Conservation (phyloP, 2,329 filamentous ascomycete species). For the Sphaerulina populicola region DNA sequence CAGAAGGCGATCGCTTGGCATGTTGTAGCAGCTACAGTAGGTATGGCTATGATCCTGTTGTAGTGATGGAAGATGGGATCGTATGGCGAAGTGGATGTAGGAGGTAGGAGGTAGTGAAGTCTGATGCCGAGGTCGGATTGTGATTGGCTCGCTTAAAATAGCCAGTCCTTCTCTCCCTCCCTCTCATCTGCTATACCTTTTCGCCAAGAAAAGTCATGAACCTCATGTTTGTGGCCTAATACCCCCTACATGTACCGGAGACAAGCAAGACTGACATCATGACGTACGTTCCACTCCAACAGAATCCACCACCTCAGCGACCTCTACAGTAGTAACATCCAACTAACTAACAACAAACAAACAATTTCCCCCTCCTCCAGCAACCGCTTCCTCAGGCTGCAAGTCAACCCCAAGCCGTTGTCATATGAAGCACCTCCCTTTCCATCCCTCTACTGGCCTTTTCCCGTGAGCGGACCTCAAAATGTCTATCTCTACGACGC, state of each 20-base stretch:
- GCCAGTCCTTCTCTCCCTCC: no score
- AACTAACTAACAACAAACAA: no score
- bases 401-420: conserved; percentile 42
- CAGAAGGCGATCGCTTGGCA: conserved; percentile 60
- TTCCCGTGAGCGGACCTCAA: conserved; percentile 49
- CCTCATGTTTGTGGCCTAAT: not conserved
- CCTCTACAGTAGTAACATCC: no score
- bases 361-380: conserved; percentile 6
- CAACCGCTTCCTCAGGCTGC: conserved; percentile 39
- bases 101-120: no score
- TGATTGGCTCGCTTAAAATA: no score
- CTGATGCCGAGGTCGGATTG: conserved; percentile 1
- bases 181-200: no score
- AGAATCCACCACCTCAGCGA: no score
- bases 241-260: no score
- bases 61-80: not conserved
- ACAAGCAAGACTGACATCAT: no score
- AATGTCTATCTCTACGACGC: conserved; percentile 63
- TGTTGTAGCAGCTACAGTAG: conserved; percentile 34
- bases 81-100: not conserved
- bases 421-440: conserved; percentile 64
- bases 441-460: conserved; percentile 72
- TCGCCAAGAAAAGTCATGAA: not conserved
- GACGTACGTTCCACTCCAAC: no score
- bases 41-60: not conserved